A percentile compares a stretch with the other conserved stretches of the same genome.
Evolutionary conservation across 2,329 filamentous ascomycete genomes (phyloP).

Genomic region (Neofusicoccum umdonicola): DNA sequence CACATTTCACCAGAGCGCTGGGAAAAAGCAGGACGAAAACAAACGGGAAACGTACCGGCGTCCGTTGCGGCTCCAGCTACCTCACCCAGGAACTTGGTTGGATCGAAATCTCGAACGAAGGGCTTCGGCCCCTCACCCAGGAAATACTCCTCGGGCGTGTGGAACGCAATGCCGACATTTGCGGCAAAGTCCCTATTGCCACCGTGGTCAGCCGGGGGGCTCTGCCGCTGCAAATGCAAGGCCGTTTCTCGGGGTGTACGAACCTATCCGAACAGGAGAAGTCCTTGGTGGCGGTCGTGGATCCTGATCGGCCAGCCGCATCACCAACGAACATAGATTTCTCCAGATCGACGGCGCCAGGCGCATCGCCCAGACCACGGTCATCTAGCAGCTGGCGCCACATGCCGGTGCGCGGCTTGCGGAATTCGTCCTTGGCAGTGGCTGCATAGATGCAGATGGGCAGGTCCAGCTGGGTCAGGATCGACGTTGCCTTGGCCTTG

Average conservation of each 20-base stretch:
- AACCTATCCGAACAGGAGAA: constrained; percentile 61
- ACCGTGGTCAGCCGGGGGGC: constrained; percentile 7
- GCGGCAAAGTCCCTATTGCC: constrained; percentile 70
- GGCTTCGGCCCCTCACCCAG: constrained; percentile 63
- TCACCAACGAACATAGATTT: constrained; percentile 87
- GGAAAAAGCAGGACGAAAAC: constrained; percentile 2
- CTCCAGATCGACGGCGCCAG: constrained; percentile 62
- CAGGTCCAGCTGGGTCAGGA: constrained; percentile 70
- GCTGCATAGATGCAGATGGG: constrained; percentile 83
- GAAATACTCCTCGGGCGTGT: constrained; percentile 92
- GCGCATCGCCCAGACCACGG: constrained; percentile 45
- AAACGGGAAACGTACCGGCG: constrained; percentile 30
- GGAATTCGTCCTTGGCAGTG: constrained; percentile 74
- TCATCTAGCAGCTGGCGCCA: constrained; percentile 68
- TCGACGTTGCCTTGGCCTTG: constrained; percentile 71
- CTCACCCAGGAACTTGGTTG: constrained; percentile 52
- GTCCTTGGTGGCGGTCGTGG: constrained; percentile 49
- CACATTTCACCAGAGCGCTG: neutral
- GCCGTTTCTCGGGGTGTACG: constrained; percentile 18
- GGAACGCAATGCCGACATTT: constrained; percentile 77
- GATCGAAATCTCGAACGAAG: constrained; percentile 71
- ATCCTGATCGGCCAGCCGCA: constrained; percentile 58
- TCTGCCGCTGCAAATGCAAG: constrained; percentile 17
- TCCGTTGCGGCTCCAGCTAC: constrained; percentile 28
- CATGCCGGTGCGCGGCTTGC: constrained; percentile 88